Evolutionary conservation across 371 early-diverging fungal genomes (phyloP).

Genomic region (Mortierella sp.): DNA sequence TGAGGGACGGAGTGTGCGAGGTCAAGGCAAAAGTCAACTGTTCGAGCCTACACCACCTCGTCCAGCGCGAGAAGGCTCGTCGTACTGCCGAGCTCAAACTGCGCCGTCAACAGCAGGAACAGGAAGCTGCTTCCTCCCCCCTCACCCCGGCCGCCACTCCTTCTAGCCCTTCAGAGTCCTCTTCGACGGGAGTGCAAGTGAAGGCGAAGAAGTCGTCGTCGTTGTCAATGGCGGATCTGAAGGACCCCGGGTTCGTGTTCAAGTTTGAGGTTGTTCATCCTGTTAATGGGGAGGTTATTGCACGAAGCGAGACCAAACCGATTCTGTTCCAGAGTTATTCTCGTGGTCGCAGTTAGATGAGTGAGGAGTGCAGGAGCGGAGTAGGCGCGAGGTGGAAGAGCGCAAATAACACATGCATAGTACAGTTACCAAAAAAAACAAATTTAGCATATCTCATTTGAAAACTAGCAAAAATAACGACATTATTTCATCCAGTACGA

Average conservation of each 20-base stretch:
- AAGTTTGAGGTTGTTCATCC: constrained; percentile 54
- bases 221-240: constrained; percentile 15
- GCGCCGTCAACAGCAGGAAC: constrained; percentile 7
- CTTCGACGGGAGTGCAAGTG: background rate
- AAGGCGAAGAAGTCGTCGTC: background rate
- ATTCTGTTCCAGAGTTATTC: constrained; percentile 46
- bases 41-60: constrained; percentile 49
- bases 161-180: background rate
- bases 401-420: too few species aligned
- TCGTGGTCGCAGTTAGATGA: constrained; percentile 17
- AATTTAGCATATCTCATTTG: background rate
- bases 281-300: constrained; percentile 21
- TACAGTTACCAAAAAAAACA: background rate
- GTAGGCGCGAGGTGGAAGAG: too few species aligned
- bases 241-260: constrained; percentile 50
- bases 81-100: background rate
- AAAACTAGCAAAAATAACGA: background rate
- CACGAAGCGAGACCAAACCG: constrained; percentile 27
- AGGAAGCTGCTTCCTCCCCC: background rate
- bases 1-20: constrained; percentile 46
- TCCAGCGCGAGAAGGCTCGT: constrained; percentile 28
- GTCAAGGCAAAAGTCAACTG: constrained; percentile 48
- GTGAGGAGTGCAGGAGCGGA: too few species aligned
- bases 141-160: background rate
- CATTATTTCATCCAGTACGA: too few species aligned